phyloP scores from a whole-genome alignment of 495 filamentous ascomycete species.

The Aspergillus hancockii region DNA sequence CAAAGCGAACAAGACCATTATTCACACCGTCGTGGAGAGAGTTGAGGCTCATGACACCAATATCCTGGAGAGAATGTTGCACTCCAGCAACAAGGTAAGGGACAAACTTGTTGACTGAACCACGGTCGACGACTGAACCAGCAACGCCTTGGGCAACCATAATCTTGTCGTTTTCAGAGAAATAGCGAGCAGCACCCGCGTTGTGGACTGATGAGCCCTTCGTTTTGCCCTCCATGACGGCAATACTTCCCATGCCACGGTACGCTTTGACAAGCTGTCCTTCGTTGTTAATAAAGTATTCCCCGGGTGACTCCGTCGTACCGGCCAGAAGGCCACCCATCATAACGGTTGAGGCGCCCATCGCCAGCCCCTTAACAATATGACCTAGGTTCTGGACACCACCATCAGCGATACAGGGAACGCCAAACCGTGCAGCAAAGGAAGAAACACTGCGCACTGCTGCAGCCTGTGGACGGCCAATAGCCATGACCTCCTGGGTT shows the following conservation, averaged over 20 bases:
- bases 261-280: conserved; percentile 99
- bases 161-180: conserved; percentile 91
- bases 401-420: conserved; percentile 96
- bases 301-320: conserved; percentile 95
- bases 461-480: conserved; percentile 91
- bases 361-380: conserved; percentile 95
- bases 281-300: conserved; percentile 92
- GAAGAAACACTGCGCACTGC: conserved; percentile 83
- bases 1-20: conserved; percentile 82
- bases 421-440: conserved; percentile 91
- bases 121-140: conserved; percentile 67
- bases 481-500: conserved; percentile 99
- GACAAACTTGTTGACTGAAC: conserved; percentile 88
- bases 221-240: conserved; percentile 99
- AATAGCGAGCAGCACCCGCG: conserved; percentile 96
- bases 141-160: conserved; percentile 97
- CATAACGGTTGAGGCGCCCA: conserved; percentile 96
- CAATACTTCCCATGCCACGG: conserved; percentile 97
- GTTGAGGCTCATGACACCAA: conserved; percentile 74
- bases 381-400: conserved; percentile 98
- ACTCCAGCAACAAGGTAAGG: conserved; percentile 93
- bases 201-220: conserved; percentile 81
- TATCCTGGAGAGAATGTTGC: conserved; percentile 96
- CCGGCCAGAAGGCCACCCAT: conserved; percentile 98
- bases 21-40: conserved; percentile 75